Evolutionary conservation across 2,329 filamentous ascomycete species (phyloP).

Genomic region (Fusarium burgessii): DNA sequence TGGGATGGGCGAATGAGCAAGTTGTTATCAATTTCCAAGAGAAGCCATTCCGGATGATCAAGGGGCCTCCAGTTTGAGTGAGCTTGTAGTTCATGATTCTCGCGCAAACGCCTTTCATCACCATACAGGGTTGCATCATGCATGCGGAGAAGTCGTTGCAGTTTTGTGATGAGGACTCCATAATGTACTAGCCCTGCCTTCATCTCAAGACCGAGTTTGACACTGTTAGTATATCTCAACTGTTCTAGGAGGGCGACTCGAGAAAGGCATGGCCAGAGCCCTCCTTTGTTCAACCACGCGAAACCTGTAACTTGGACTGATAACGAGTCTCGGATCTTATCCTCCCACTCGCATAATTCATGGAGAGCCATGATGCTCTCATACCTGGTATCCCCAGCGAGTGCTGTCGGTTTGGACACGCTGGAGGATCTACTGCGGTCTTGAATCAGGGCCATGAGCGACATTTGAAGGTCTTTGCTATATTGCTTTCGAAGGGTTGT

Average conservation of each 20-base stretch:
- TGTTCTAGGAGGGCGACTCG: constrained; percentile 59
- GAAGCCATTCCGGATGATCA: constrained; percentile 69
- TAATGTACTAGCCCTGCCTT: constrained; percentile 53
- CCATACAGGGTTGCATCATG: constrained; percentile 45
- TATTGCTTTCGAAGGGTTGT: constrained; percentile 28
- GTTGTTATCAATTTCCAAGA: constrained; percentile 74
- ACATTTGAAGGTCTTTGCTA: constrained; percentile 30
- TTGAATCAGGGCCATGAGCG: constrained; percentile 6
- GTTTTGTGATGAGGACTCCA: constrained; percentile 56
- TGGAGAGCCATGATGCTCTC: neutral
- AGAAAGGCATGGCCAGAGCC: constrained; percentile 61
- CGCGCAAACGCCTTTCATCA: constrained; percentile 46
- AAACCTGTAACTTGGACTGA: neutral
- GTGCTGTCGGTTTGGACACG: neutral
- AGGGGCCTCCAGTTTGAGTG: constrained; percentile 68
- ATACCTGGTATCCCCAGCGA: neutral
- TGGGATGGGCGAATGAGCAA: constrained; percentile 71
- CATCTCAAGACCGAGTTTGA: neutral
- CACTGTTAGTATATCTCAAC: constrained; percentile 56
- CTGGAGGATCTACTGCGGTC: neutral
- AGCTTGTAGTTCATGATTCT: constrained; percentile 62
- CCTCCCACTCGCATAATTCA: neutral
- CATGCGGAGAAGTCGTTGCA: constrained; percentile 61
- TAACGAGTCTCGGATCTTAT: neutral
- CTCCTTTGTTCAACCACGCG: constrained; percentile 55